Base-by-base conservation (phyloP, 2,329 filamentous ascomycete genomes). In the Epichloe hybrida region DNA sequence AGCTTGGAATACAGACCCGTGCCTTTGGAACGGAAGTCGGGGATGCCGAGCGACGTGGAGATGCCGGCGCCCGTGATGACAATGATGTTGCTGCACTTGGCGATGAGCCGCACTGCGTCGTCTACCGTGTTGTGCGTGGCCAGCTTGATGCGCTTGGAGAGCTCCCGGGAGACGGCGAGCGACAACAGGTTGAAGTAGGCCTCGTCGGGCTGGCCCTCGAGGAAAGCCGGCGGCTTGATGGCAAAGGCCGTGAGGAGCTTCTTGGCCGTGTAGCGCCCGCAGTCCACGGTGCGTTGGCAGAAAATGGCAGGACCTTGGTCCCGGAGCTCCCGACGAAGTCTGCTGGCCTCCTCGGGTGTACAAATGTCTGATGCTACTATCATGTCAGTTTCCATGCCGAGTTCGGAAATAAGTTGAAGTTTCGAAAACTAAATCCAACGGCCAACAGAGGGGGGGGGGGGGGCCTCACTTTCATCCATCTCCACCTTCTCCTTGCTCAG, bases 1-100 rank as follows among this genome's bases (percentile, higher is more conserved):
- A 97, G 74, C 63, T 89, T 84, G 44, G 88, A 84, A 69, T 97
- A 97, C 51, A 97, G 83, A 47, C 91, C 91, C 1, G 84, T 95
- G 61, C 88, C 86, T 66, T 93, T 93, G 49, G 90, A 96, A 57
- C 93, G 84, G 63, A 98, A 98, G 66, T 98, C 93, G 4, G 93
- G 93, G 53, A 98, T 97, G 54, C 93, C 93, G 20, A 98, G 80
- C 48, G 88, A 95, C 1, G 93, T 98, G 27, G 90, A 96, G 58
- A 98, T 97, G 57, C 93, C 93, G 17, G 93, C 93, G 48, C 93
- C 93, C 1, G 93, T 97, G 57, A 98, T 79, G 56, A 97, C 86
- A 61, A 98, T 80, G 65, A 98, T 90, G 66, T 95, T 95, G 58
- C 79, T 79, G 52, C 83, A 81, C 53, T 78, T 77, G 58, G 80